phyloP scores from a whole-genome alignment of 2,329 filamentous ascomycete genomes.

The Aspergillus tubingensis region DNA sequence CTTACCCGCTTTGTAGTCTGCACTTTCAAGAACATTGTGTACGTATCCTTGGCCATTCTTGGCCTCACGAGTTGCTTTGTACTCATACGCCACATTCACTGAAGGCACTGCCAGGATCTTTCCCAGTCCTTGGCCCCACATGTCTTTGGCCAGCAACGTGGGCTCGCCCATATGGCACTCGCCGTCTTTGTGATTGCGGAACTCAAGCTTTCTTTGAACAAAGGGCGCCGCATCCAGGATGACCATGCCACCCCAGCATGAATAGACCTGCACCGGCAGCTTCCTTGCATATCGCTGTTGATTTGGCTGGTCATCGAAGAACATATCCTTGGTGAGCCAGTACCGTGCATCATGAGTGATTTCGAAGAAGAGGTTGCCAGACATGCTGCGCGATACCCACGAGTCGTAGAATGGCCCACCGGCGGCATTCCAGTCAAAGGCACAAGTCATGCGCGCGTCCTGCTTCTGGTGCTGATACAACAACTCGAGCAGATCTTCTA shows the following conservation, averaged over 20 bases:
- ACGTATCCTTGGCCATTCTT: neutral
- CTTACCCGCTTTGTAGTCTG: neutral
- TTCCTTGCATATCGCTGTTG: neutral
- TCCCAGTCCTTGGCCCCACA: neutral
- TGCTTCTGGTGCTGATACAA: neutral
- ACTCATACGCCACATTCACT: slow-evolving; percentile 1
- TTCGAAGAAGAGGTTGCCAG: neutral
- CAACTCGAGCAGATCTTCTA: neutral
- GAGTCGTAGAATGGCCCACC: slow-evolving; percentile 1
- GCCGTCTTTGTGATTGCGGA: neutral
- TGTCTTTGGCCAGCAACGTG: neutral
- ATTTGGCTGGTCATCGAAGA: neutral
- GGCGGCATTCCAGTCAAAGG: slow-evolving; percentile 3
- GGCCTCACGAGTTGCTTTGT: neutral
- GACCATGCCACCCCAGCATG: slow-evolving; percentile 4
- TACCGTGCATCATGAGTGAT: neutral
- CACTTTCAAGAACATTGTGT: neutral
- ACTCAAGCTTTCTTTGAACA: neutral
- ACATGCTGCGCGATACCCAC: slow-evolving; percentile 1
- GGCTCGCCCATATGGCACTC: slow-evolving; percentile 4
- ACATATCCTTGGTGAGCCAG: slow-evolving; percentile 1
- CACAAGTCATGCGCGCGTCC: slow-evolving; percentile 1
- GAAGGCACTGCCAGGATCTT: neutral
- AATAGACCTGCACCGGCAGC: neutral
- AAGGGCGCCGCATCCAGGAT: neutral